A percentile compares a stretch with the other conserved stretches of the same genome.
Conservation (phyloP, 2,329 filamentous ascomycete genomes). For the Triangularia verruculosa region DNA sequence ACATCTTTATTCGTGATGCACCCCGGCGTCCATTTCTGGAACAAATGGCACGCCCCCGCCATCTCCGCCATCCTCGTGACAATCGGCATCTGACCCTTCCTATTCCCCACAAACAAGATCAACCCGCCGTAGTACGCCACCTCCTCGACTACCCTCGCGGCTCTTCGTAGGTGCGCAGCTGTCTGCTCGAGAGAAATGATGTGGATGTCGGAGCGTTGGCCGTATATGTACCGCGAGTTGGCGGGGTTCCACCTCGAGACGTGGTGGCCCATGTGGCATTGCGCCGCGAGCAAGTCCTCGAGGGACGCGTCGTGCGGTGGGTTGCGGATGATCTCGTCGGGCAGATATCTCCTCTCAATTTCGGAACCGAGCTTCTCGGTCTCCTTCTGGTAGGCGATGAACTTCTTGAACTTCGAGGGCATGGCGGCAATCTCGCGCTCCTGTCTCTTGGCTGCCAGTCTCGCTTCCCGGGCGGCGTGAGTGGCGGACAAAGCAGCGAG, state of each 20-base stretch:
- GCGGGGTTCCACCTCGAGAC: slow-evolving; percentile 91
- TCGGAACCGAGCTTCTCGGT: slow-evolving; percentile 49
- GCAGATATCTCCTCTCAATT: slow-evolving; percentile 58
- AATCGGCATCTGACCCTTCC: slow-evolving; percentile 73
- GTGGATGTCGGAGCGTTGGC: slow-evolving; percentile 82
- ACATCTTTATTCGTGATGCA: slow-evolving; percentile 90
- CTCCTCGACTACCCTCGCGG: slow-evolving; percentile 87
- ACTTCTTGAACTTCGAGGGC: slow-evolving; percentile 37
- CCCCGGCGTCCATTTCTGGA: slow-evolving; percentile 89
- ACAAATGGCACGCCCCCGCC: slow-evolving; percentile 79
- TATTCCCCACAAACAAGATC: slow-evolving; percentile 86
- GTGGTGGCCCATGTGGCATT: slow-evolving; percentile 86
- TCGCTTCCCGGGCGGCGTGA: slow-evolving; percentile 5
- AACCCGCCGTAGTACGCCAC: slow-evolving; percentile 79
- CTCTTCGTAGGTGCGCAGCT: slow-evolving; percentile 83
- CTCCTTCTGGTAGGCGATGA: slow-evolving; percentile 42
- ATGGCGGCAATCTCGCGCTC: slow-evolving; percentile 27
- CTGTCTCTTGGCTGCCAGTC: slow-evolving; percentile 25
- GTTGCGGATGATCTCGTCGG: slow-evolving; percentile 63
- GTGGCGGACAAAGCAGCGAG: slow-evolving; percentile 2
- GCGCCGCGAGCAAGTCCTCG: slow-evolving; percentile 83
- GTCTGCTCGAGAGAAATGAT: slow-evolving; percentile 91
- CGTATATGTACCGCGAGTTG: slow-evolving; percentile 92
- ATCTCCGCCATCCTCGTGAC: slow-evolving; percentile 79
- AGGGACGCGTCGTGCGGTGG: slow-evolving; percentile 84